Evolutionary conservation across 352 stramenopile species (phyloP), one percentile per base, ranked within the genome.

Genomic region (Sclerospora graminicola): DNA sequence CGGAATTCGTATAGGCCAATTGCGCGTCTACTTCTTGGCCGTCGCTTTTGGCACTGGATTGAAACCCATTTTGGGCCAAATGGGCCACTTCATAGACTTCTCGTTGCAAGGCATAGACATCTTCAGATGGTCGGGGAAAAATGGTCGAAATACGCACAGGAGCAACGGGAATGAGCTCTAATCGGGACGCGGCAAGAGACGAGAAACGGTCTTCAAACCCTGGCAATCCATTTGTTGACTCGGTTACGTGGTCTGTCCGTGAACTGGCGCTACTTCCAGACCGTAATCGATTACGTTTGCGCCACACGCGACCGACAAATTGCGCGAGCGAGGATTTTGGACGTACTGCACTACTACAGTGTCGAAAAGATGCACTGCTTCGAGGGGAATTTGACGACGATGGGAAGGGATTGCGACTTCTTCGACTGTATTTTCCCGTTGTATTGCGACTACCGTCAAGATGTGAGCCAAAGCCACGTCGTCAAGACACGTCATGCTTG

Each of bases 31-130:
- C n/a, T 37, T 86, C 70, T 29, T 75, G 66, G 40, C 79, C 68
- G 31, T 82, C 69, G 15, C 68, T 54, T 8, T 57, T 55, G 23
- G 67, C 73, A 28, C 67, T 83, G 23, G 69, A 77, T 32, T 84
- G 70, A 47, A 86, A 86, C 0, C 74, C 74, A 23, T 68, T 81
- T 23, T 82, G 68, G 8, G 84, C 74, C 13, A 77, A 74, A 35
- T 84, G 68, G 0, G 74, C 70, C 2, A 86, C 74, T 29, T 86
- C 74, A 47, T 84, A 74, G 7, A 86, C 67, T 51, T 86, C 83
- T 11, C 71, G 70, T 26, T 89, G 73, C n/a, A 79, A 45, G 1
- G 69, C 73, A 18, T 82, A 84, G 2, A 81, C 64, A 33, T 89
- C 76, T 39, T 83, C 71, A 1, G 70, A 82, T 13, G 76, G 76